Evolutionary conservation across 1,284 basidiomycete genomes (phyloP), one percentile per base, ranked within the genome.

Genomic region (Sporisorium scitamineum): DNA sequence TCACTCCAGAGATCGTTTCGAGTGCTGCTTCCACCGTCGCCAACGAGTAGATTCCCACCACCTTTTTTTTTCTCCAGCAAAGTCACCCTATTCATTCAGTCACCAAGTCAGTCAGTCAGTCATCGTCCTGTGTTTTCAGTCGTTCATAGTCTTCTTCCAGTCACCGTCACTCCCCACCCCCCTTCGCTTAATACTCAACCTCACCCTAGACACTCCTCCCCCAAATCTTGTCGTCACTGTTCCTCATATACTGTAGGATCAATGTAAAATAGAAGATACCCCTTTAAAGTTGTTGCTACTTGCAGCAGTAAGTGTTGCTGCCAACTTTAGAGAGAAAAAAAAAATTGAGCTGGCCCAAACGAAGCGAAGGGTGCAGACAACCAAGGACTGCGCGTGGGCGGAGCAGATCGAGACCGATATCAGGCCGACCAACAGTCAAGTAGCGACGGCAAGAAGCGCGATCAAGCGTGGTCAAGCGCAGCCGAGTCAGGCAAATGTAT

Each of bases 21-120:
- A 54, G 55, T 51, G 59, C 60, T 39, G 54, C 60, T 31, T 69
- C 55, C 14, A 62, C 60, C 18, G 47, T 53, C 34, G 57, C 47
- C 3, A 9, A 39, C 7, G n/a, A n/a, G 13, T 54, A 20, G 27
- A 27, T 42, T 26, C 54, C 16, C n/a, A 11, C 54, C 13, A 14
- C 18, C 39, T 55, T 41, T 55, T 24, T 9, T 44, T 13, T 3
- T 16, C 2, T 37, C 16, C 34, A 37, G 34, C 16, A 37, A 37
- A 37, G 34, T 37, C 9, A 37, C 34, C 9, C 5, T 16, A 37
- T 37, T 3, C 8, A 39, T 1, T n/a, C 16, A 39, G 37, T 39
- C 37, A n/a, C 37, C 16, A 14, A 39, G 37, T 39, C 37, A 18
- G 37, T n/a, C 37, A 39, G 37, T 39, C 37, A 39, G 5, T 39